phyloP scores from a whole-genome alignment of 352 stramenopile species.

The Pseudoperonospora humuli region DNA sequence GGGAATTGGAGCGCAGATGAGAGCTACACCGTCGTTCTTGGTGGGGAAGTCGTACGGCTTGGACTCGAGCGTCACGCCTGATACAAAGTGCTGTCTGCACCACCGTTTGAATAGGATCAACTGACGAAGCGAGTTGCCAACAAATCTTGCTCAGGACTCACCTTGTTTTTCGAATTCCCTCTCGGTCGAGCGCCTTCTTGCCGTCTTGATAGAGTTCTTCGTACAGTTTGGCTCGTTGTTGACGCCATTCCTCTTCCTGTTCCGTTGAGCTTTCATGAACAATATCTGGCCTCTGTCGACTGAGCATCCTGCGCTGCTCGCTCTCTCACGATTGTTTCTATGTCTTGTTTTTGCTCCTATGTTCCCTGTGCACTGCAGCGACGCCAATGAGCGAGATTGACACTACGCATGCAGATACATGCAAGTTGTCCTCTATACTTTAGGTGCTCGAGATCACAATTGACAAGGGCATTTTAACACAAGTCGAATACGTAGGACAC shows the following conservation, averaged over 20 bases:
- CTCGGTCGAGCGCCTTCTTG: constrained; percentile 29
- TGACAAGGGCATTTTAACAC: too few species aligned
- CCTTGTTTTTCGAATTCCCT: constrained; percentile 30
- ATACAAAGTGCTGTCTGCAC: constrained; percentile 28
- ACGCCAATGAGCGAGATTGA: too few species aligned
- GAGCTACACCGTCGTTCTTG: constrained; percentile 35
- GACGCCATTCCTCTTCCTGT: constrained; percentile 35
- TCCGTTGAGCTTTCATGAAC: too few species aligned
- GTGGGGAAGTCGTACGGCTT: constrained; percentile 43
- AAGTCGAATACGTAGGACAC: too few species aligned
- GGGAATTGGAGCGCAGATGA: constrained; percentile 45
- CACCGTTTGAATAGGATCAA: neutral
- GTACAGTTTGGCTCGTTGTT: constrained; percentile 33
- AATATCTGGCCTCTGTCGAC: too few species aligned
- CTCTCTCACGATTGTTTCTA: too few species aligned
- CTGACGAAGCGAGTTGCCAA: neutral
- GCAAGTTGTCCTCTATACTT: too few species aligned
- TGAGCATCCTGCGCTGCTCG: too few species aligned
- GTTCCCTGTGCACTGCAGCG: too few species aligned
- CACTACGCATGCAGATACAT: too few species aligned
- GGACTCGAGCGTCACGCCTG: constrained; percentile 29
- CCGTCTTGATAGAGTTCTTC: constrained; percentile 28
- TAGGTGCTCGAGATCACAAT: too few species aligned
- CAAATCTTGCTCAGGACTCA: neutral
- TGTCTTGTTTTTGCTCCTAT: too few species aligned